These are phyloP conservation scores for Verticillium alfalfae DNA, from an alignment of 2,329 filamentous ascomycete species.

Conservation along the genomic window DNA sequence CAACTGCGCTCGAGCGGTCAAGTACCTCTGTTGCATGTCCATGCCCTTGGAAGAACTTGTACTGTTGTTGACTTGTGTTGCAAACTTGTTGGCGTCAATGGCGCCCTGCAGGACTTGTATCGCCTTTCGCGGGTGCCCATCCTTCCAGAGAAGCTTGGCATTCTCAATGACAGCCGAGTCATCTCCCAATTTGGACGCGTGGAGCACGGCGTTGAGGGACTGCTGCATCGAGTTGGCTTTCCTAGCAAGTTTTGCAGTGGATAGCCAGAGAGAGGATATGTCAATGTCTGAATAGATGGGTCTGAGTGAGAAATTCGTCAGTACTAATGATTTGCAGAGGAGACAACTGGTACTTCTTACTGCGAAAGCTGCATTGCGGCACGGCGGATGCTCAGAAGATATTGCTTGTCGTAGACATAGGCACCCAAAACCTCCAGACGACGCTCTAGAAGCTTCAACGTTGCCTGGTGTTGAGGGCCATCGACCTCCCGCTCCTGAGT, in stretches of 20 bases:
- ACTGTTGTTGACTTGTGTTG: constrained; percentile 35
- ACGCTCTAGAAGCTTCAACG: constrained; percentile 56
- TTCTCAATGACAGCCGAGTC: constrained; percentile 91
- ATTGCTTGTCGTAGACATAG: constrained; percentile 90
- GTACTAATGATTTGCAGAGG: not conserved
- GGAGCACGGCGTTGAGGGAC: constrained; percentile 89
- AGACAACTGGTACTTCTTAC: constrained; percentile 34
- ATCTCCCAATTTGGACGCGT: constrained; percentile 79
- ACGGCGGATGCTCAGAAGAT: constrained; percentile 77
- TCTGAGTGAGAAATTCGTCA: constrained; percentile 26
- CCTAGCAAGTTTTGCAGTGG: constrained; percentile 76
- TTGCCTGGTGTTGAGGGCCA: constrained; percentile 29
- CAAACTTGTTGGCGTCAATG: constrained; percentile 76
- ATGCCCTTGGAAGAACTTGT: constrained; percentile 31
- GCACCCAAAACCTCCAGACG: constrained; percentile 87
- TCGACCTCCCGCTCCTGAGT: constrained; percentile 40
- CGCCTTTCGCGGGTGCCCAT: constrained; percentile 88
- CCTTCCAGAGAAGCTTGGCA: constrained; percentile 85
- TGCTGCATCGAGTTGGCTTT: constrained; percentile 80
- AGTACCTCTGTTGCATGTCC: constrained; percentile 48
- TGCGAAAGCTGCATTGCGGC: constrained; percentile 78
- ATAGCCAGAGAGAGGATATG: constrained; percentile 79
- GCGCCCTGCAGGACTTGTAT: constrained; percentile 87
- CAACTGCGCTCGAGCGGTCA: constrained; percentile 76
- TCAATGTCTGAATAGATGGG: constrained; percentile 63